These are phyloP conservation scores for Coniosporium apollinis DNA, from an alignment of 495 filamentous ascomycete genomes.

Conservation along the genomic window DNA sequence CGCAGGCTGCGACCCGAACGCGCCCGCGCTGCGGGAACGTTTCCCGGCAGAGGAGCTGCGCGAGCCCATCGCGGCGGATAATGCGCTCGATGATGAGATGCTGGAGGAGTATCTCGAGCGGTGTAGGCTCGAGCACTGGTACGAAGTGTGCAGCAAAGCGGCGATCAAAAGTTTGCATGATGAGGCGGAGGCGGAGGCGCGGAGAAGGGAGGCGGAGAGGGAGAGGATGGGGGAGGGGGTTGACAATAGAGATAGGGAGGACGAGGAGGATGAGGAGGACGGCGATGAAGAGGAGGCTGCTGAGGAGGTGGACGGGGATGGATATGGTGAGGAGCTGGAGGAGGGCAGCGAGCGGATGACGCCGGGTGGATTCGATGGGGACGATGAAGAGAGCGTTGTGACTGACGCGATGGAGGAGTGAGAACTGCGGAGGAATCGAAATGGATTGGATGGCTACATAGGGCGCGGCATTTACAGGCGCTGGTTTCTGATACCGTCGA, in stretches of 20 bases:
- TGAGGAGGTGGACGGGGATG: conserved; percentile 6
- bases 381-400: no score
- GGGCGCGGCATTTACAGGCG: no score
- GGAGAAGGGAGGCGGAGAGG: not conserved
- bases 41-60: conserved; percentile 17
- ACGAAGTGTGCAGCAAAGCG: conserved; percentile 7
- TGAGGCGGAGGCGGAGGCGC: conserved; percentile 3
- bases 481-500: no score
- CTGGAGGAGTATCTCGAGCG: conserved; percentile 14
- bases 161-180: conserved; percentile 8
- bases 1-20: conserved; percentile 13
- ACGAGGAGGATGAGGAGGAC: conserved; percentile 3
- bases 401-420: no score
- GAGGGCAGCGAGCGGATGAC: no score
- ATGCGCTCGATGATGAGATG: conserved; percentile 19
- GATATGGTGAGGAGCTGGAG: conserved; percentile 2
- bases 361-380: no score
- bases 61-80: conserved; percentile 18
- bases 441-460: no score
- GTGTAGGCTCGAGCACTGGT: conserved; percentile 21
- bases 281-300: conserved; percentile 2
- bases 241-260: not conserved
- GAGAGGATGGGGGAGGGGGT: conserved; percentile 2
- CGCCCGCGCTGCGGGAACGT: conserved; percentile 13
- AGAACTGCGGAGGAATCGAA: no score